Percentiles rank a stretch among this genome's conserved stretches.
phyloP scores from a whole-genome alignment of 1,284 basidiomycete species.

The Ceratobasidium sp. region DNA sequence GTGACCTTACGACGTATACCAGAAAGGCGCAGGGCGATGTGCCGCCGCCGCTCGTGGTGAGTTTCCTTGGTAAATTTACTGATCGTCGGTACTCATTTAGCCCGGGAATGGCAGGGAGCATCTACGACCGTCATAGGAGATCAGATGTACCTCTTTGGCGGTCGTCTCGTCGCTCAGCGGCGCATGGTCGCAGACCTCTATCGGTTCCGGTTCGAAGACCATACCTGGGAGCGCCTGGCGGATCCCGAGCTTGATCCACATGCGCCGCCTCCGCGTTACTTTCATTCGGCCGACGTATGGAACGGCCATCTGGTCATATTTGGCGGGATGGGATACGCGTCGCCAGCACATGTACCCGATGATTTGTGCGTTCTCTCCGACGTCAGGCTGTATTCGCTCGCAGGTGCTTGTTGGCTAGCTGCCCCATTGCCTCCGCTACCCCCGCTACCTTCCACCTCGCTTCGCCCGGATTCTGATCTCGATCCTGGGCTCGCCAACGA shows the following conservation, averaged over 20 bases:
- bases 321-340: constrained; percentile 90
- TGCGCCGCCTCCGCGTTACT: constrained; percentile 84
- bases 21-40: constrained; percentile 87
- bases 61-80: constrained; percentile 56
- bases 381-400: constrained; percentile 86
- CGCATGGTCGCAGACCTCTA: constrained; percentile 91
- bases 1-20: constrained; percentile 88
- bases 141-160: constrained; percentile 90
- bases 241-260: constrained; percentile 69
- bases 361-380: constrained; percentile 87
- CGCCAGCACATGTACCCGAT: constrained; percentile 73
- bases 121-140: constrained; percentile 87
- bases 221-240: constrained; percentile 82
- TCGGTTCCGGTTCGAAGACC: constrained; percentile 83
- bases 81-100: constrained; percentile 18
- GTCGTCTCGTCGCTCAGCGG: constrained; percentile 85
- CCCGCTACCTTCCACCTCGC: constrained; percentile 51
- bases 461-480: constrained; percentile 46
- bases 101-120: constrained; percentile 65
- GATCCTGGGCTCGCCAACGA: constrained; percentile 47
- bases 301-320: constrained; percentile 90
- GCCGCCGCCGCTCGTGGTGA: constrained; percentile 87
- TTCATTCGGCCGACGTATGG: constrained; percentile 93
- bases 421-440: constrained; percentile 44
- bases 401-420: constrained; percentile 79